Evolutionary conservation across 495 filamentous ascomycete genomes (phyloP), one percentile per base, ranked within the genome.

Genomic region (Hypoxylon crocopeplum): DNA sequence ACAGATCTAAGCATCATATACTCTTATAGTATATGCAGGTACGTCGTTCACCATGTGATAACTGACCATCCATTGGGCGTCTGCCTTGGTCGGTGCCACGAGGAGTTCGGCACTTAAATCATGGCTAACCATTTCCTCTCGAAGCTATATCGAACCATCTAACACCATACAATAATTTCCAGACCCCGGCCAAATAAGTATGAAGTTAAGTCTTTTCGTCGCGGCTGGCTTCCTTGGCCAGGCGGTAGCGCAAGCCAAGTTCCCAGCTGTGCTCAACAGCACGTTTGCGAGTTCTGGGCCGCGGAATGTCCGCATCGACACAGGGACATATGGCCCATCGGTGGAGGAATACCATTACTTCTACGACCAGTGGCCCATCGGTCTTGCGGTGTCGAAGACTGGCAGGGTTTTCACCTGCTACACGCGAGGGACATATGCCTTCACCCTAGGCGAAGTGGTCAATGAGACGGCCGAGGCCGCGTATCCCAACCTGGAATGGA

Each of bases 361-460:
- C 55, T 75, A 77, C 48, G 71, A 75, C 34, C 67, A 77, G 62
- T 75, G 74, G 74, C 75, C 75, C 11, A 77, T 74, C 32, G 76
- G 71, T 5, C 62, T 75, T 19, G 39, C 49, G 1, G 69, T 75
- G 5, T 72, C 75, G 15, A 70, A 59, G 7, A 62, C 69, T 10
- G 73, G 69, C 30, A 61, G 75, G 12, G 57, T 75, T 7, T 78
- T 78, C 53, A 67, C 70, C 12, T 73, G 66, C 56, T 77, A 73
- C 48, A 74, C 74, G 12, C 69, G 70, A 22, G 72, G 72, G 30
- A 57, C 39, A 17, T 68, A 71, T 56, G 19, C 44, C 2, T 77
- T 68, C 55, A 77, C 69, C 6, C 51, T 71, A 20, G 73, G 71
- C 24, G 73, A 74, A 20, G 64, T 74, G 25, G 53, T 63, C 3